A percentile compares a stretch with the other conserved stretches of the same genome.
These are phyloP conservation scores for Colletotrichum neosansevieriae DNA, from an alignment of 2,329 filamentous ascomycete species.

Conservation along the genomic window DNA sequence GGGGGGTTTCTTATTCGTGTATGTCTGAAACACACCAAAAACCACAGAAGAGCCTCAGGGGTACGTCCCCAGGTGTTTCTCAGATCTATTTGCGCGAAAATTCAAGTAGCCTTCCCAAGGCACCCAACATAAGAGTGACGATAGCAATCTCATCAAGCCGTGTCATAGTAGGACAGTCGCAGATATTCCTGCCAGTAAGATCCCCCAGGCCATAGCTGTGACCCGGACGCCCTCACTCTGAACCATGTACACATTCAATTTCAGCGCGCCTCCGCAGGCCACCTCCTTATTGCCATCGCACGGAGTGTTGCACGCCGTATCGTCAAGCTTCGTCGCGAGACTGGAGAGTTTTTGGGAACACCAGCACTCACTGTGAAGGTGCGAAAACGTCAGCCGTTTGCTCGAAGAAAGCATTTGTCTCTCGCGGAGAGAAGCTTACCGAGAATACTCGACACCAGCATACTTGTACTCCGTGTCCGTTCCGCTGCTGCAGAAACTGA, in stretches of 20 bases:
- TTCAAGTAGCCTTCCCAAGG: neutral
- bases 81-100: neutral
- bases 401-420: neutral
- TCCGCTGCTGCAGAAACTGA: slow-evolving; percentile 61
- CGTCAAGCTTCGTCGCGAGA: slow-evolving; percentile 59
- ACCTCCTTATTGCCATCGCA: slow-evolving; percentile 66
- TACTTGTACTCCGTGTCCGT: slow-evolving; percentile 56
- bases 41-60: slow-evolving; percentile 2
- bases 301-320: slow-evolving; percentile 61
- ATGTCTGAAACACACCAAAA: neutral
- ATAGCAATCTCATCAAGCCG: neutral
- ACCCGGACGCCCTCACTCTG: slow-evolving; percentile 14
- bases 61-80: slow-evolving; percentile 13
- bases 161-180: neutral
- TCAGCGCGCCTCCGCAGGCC: slow-evolving; percentile 66
- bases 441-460: slow-evolving; percentile 67
- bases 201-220: slow-evolving; percentile 10
- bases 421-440: slow-evolving; percentile 46
- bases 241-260: slow-evolving; percentile 58
- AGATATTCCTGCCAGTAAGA: neutral
- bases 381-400: neutral
- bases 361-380: slow-evolving; percentile 66
- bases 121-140: neutral
- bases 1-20: neutral
- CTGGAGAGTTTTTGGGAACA: slow-evolving; percentile 64